Evolutionary conservation across 495 filamentous ascomycete genomes (phyloP).

Genomic region (Amphirosellinia nigrospora): DNA sequence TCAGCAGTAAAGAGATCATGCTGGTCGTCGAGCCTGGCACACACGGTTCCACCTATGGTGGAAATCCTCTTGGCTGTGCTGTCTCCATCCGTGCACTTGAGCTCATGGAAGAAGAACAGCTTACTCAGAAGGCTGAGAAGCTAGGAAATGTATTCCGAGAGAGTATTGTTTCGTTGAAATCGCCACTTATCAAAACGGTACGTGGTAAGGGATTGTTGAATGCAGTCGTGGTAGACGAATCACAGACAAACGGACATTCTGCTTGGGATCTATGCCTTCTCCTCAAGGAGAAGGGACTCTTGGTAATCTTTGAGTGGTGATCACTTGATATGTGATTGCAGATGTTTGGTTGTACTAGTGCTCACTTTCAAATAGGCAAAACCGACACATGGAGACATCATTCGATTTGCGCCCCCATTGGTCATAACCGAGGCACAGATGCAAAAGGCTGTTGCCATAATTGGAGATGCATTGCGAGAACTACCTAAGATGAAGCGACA

Average conservation of each 20-base stretch:
- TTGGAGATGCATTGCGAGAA: slow-evolving; percentile 76
- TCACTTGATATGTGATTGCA: slow-evolving; percentile 6
- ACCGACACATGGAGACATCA: slow-evolving; percentile 98
- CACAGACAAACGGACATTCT: slow-evolving; percentile 77
- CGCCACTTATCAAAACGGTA: slow-evolving; percentile 79
- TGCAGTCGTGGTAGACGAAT: slow-evolving; percentile 95
- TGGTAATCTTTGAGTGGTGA: slow-evolving; percentile 60
- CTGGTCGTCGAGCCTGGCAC: slow-evolving; percentile 96
- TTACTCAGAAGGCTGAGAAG: slow-evolving; percentile 80
- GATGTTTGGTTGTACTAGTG: slow-evolving; percentile 5
- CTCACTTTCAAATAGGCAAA: slow-evolving; percentile 72
- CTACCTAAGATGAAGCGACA: slow-evolving; percentile 50
- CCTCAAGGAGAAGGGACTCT: slow-evolving; percentile 91
- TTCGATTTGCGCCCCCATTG: slow-evolving; percentile 87
- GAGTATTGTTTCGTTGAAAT: slow-evolving; percentile 71
- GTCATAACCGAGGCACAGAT: slow-evolving; percentile 90
- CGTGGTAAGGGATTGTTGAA: slow-evolving; percentile 95
- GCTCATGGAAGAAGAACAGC: slow-evolving; percentile 86
- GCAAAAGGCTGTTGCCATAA: slow-evolving; percentile 71
- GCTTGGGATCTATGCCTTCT: slow-evolving; percentile 98
- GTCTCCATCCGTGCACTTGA: slow-evolving; percentile 97
- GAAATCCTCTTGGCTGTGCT: slow-evolving; percentile 95
- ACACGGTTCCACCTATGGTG: slow-evolving; percentile 96
- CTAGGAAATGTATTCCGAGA: slow-evolving; percentile 86
- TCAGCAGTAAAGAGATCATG: slow-evolving; percentile 92